Conservation (phyloP, 768 basidiomycete genomes). For the Pleurotus tuoliensis region DNA sequence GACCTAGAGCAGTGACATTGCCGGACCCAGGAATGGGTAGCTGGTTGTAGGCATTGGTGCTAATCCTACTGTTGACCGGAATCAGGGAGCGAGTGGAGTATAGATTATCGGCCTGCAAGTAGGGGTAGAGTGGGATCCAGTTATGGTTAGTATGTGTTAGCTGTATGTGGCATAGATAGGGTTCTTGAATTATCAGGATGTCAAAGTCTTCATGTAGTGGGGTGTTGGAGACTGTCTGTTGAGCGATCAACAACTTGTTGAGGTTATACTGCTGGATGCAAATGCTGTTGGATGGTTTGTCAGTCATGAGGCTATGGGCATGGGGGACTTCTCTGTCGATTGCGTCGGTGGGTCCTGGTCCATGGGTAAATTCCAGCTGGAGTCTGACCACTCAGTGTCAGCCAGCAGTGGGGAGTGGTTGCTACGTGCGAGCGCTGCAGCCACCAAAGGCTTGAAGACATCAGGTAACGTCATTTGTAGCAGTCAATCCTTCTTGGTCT, state of each 20-base stretch:
- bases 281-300: background rate
- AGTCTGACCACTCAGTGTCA: background rate
- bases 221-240: conserved; percentile 8
- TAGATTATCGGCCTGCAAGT: conserved; percentile 9
- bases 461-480: background rate
- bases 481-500: background rate
- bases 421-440: background rate
- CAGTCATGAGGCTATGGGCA: background rate
- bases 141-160: background rate
- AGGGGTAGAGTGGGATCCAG: background rate
- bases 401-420: background rate
- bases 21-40: conserved; percentile 15
- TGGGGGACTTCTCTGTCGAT: background rate
- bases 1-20: conserved; percentile 22
- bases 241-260: conserved; percentile 18
- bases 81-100: too few species aligned
- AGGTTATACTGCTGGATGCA: conserved; percentile 23
- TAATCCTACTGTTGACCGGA: conserved; percentile 14
- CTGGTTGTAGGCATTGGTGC: conserved; percentile 15
- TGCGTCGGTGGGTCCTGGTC: background rate
- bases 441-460: background rate
- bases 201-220: conserved; percentile 10
- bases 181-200: conserved; percentile 28
- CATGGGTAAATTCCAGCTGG: background rate
- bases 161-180: conserved; percentile 16